These are phyloP conservation scores for Diaporthe aspalathi DNA, from an alignment of 2,329 filamentous ascomycete species.

Conservation along the genomic window DNA sequence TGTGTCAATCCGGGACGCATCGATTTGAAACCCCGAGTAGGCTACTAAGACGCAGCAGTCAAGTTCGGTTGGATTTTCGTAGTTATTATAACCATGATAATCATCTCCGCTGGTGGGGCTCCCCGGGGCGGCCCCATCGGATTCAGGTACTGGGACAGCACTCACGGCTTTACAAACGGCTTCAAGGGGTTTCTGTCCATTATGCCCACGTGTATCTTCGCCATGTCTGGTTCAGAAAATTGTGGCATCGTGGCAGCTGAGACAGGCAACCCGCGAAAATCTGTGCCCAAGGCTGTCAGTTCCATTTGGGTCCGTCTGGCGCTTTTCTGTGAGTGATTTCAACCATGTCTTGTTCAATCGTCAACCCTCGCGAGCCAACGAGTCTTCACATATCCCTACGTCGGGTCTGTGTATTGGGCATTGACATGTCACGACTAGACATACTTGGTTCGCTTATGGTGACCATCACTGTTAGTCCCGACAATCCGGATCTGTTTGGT, in stretches of 20 bases:
- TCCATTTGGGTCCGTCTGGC: conserved; percentile 58
- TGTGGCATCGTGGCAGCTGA: conserved; percentile 57
- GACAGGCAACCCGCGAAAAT: conserved; percentile 54
- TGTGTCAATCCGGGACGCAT: too few species aligned
- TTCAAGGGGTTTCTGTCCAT: conserved; percentile 65
- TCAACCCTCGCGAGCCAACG: too few species aligned
- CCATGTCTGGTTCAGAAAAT: conserved; percentile 62
- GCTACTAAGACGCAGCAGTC: conserved; percentile 40
- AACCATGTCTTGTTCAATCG: not conserved
- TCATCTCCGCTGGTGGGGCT: conserved; percentile 57
- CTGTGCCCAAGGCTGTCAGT: conserved; percentile 56
- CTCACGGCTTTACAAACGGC: conserved; percentile 54
- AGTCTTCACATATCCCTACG: not conserved
- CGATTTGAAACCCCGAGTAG: too few species aligned
- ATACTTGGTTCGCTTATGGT: conserved; percentile 57
- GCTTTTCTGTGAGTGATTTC: conserved; percentile 50
- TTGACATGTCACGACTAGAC: conserved; percentile 40
- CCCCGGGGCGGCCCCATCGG: conserved; percentile 51
- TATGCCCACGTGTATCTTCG: conserved; percentile 60
- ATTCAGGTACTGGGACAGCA: conserved; percentile 58
- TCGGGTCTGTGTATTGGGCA: not conserved
- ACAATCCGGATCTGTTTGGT: conserved; percentile 55
- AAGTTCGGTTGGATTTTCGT: conserved; percentile 62
- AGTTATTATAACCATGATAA: conserved; percentile 57
- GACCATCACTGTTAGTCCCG: conserved; percentile 56